Base-by-base conservation (phyloP, 257 asterid species). In the Penstemon newberryi region DNA sequence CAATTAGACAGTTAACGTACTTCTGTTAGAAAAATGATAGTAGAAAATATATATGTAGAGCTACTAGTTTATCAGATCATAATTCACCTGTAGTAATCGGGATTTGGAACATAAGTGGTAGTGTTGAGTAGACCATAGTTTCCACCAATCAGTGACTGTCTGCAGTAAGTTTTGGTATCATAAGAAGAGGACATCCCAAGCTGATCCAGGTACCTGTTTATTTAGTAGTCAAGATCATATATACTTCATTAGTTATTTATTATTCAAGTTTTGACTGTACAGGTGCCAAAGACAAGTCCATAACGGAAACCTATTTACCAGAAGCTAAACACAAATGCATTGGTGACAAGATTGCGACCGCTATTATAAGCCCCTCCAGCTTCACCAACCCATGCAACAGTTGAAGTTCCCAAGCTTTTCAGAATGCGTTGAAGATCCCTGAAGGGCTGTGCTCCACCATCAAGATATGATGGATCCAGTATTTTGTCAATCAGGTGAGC, bases 331-430 rank as follows among this genome's bases (percentile, higher is more conserved):
- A 83, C 90, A n/a, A 92, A 92, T 50, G 93, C 79, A 80, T 92
- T 92, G 0, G 96, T 77, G 42, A 92, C 95, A 41, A 44, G 83
- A 71, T 90, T 65, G 39, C 72, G 86, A 45, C 97, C 98, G 19
- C 97, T 92, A 83, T 92, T 85, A 66, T 82, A 87, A 45, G 93
- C 96, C 69, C 96, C 95, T 73, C 95, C 95, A 13, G 93, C 84
- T 70, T 90, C 96, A 44, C 96, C 89, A 66, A 90, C 93, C 96
- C 93, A 90, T 33, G 93, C 95, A 54, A 70, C 83, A 4, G 84
- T 60, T 25, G 85, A 72, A 65, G 66, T 63, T 52, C 77, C 77
- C 4, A 82, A 74, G 10, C 64, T 75, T 60, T 63, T 77, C 46
- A 89, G 81, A 63, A 82, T 81, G 7, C 19, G 65, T 18, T 82